Base-by-base conservation (phyloP, 208 protist species). In the Blastocrithidia nonstop region DNA sequence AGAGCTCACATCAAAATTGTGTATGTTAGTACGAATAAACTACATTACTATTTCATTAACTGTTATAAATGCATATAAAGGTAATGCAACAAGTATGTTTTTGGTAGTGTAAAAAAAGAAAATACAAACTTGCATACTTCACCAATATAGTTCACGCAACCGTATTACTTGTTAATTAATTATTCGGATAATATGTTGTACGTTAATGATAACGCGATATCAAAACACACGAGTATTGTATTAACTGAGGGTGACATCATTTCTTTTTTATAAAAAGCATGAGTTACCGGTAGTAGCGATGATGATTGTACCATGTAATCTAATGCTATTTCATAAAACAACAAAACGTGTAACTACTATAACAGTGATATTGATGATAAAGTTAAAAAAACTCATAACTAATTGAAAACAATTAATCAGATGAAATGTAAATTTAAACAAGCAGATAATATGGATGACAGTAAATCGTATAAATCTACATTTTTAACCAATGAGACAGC, bases 161-260 rank as follows among this genome's bases (percentile, higher is more conserved):
- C 82, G 19, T 74, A 78, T 40, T 91, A 79, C 48, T 62, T 76
- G n/a, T 24, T 90, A 19, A 24, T 91, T 16, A 85, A 87, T 55
- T 77, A 69, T 61, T 51, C 66, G 17, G 62, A 54, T 6, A 91
- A 91, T 50, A 57, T 59, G 8, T 31, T 83, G 11, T 91, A 68
- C 49, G 63, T 88, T 1, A 75, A 76, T 20, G 25, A 29, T 9
- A 37, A 53, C 6, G 23, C 40, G 5, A 47, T 91, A 13, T 54
- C 40, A 6, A 41, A 50, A 16, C 61, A 61, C 20, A 47, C 46
- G 17, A 82, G 74, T 53, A 37, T 37, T 19, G 46, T 16, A 15
- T 53, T 91, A 5, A 5, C 37, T 13, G 71, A 84, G 33, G 60
- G 69, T n/a, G 82, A 91, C 28, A 56, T 88, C 17, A 24, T 91